phyloP scores from a whole-genome alignment of 768 basidiomycete genomes.

The Pholiota molesta region DNA sequence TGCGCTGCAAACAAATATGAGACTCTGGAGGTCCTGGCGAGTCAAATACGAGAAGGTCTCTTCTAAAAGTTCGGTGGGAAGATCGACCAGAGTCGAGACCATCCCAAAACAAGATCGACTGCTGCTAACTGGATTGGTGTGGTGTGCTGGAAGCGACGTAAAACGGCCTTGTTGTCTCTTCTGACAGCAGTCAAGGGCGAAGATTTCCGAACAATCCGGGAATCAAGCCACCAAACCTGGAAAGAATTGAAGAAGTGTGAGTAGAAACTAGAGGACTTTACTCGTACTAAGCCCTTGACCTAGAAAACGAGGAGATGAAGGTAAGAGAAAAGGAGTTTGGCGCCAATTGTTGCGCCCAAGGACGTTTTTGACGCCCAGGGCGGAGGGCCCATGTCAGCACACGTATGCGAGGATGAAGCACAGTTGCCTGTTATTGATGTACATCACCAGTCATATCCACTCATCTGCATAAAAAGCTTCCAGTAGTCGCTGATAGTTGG shows the following conservation, averaged over 20 bases:
- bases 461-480: background rate
- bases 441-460: background rate
- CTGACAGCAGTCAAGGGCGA: background rate
- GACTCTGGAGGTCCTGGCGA: constrained; percentile 9
- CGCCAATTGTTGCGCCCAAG: constrained; percentile 14
- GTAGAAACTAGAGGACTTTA: background rate
- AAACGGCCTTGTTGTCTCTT: background rate
- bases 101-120: background rate
- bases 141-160: background rate
- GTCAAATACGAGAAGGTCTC: constrained; percentile 15
- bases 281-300: background rate
- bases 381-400: constrained; percentile 4
- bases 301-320: background rate
- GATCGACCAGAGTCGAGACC: background rate
- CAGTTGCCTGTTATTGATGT: constrained; percentile 3
- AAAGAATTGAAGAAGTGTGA: background rate
- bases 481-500: background rate
- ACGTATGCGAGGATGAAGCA: constrained; percentile 7
- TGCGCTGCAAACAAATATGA: constrained; percentile 13
- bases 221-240: background rate
- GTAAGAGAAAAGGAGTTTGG: constrained; percentile 7
- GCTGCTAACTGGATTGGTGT: background rate
- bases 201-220: background rate
- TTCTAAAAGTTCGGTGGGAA: constrained; percentile 18
- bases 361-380: constrained; percentile 15